Evolutionary conservation across 1,139 yeast genomes (phyloP), one percentile per base, ranked within the genome.

Genomic region (Yamadazyma mexicana): DNA sequence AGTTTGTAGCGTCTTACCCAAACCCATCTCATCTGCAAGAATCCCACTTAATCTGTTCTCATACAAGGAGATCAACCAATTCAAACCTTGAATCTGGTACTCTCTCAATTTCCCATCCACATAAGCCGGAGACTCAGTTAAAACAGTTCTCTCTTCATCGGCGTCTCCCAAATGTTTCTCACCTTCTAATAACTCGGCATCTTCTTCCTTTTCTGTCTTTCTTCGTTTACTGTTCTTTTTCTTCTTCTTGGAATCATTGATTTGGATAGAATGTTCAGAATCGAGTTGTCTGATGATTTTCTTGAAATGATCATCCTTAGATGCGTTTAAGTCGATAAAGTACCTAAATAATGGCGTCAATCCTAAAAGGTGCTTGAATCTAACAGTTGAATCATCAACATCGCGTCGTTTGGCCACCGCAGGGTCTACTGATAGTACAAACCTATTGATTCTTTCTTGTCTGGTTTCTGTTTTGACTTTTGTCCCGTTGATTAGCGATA

Each of bases 191-290:
- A 88, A 69, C 59, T 88, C 96, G 1, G 88, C 95, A 59, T 88
- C 97, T 58, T 91, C 98, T 55, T 91, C 96, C 59, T 86, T 83
- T 59, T 87, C 95, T 0, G 94, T 83, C 57, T 87, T 87, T 44
- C 95, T 62, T 37, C 81, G 51, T 22, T 53, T 47, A 33, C 43
- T 48, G 17, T 42, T 37, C 7, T 50, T 48, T 34, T 45, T 50
- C 20, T 41, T 37, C 9, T 50, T 47, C 53, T 67, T 40, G 51
- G 57, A 51, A 11, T 38, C 33, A 14, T 40, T 41, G 4, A 35
- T 39, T 30, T 49, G 51, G 34, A 58, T 59, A 7, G 61, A 51
- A 31, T 51, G 51, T 32, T 79, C 69, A 38, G 47, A 51, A 45
- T 68, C 72, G 34, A 80, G 64, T 40, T 75, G 63, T 35, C 70